Evolutionary conservation across 306 rosid species (phyloP).

Genomic region (Pueraria montana): DNA sequence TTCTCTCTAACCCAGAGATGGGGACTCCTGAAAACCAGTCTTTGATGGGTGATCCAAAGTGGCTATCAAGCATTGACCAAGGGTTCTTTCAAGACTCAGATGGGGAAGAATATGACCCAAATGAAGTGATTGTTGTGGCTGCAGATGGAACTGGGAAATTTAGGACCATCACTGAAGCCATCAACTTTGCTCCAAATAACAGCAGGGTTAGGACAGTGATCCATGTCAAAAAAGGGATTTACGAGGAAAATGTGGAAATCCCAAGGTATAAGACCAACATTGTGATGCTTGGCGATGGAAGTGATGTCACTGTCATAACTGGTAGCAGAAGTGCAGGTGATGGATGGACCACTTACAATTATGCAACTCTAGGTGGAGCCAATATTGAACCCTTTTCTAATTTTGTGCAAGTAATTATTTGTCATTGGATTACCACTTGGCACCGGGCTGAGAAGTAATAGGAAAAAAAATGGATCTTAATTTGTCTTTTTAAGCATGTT

Average conservation of each 20-base stretch:
- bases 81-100: slow-evolving; percentile 35
- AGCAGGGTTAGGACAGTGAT: slow-evolving; percentile 65
- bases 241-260: slow-evolving; percentile 77
- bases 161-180: slow-evolving; percentile 67
- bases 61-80: slow-evolving; percentile 52
- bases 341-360: slow-evolving; percentile 80
- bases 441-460: too few species aligned
- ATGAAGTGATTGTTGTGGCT: slow-evolving; percentile 67
- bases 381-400: background rate
- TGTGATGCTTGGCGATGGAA: slow-evolving; percentile 82
- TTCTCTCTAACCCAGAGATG: slow-evolving; percentile 50
- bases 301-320: slow-evolving; percentile 69
- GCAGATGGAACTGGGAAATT: slow-evolving; percentile 77
- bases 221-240: slow-evolving; percentile 67
- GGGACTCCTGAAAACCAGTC: slow-evolving; percentile 34
- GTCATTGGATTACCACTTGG: too few species aligned
- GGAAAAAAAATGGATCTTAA: too few species aligned
- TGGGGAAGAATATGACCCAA: slow-evolving; percentile 51
- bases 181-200: slow-evolving; percentile 74
- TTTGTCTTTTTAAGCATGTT: background rate
- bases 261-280: slow-evolving; percentile 69
- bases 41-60: slow-evolving; percentile 47
- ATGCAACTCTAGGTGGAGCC: slow-evolving; percentile 76
- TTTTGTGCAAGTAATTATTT: background rate
- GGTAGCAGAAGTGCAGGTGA: slow-evolving; percentile 62